Percentiles rank a stretch among this genome's conserved stretches.
phyloP scores from a whole-genome alignment of 108 stramenopile species.

The Nitzschia sp. region DNA sequence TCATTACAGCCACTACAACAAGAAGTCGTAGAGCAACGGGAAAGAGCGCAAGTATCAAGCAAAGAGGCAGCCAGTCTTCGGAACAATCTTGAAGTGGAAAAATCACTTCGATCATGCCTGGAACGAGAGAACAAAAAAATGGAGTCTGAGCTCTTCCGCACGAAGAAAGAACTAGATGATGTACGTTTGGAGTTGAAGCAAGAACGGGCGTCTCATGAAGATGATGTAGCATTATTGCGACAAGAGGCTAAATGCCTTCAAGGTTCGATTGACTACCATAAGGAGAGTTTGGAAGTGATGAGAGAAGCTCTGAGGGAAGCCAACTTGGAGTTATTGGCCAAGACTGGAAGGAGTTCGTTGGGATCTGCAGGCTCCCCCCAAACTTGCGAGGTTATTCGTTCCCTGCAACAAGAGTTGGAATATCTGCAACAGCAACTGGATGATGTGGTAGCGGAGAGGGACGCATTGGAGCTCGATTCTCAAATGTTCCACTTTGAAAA shows the following conservation, averaged over 20 bases:
- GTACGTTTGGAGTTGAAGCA: constrained; percentile 4
- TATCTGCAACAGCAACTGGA: background rate
- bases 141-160: background rate
- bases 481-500: too few relatives aligned
- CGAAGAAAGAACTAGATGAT: background rate
- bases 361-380: too few relatives aligned
- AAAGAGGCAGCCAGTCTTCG: constrained; percentile 1
- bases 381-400: too few relatives aligned
- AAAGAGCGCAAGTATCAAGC: background rate
- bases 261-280: constrained; percentile 10
- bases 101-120: background rate
- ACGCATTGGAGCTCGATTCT: constrained; percentile 4
- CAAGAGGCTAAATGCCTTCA: background rate
- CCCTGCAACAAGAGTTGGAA: background rate
- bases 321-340: background rate
- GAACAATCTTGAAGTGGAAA: constrained; percentile 1
- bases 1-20: constrained; percentile 8
- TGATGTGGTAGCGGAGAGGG: background rate
- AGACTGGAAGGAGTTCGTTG: too few relatives aligned
- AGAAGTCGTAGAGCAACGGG: constrained; percentile 3
- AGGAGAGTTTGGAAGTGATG: constrained; percentile 5
- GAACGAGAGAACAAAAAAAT: background rate
- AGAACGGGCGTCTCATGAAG: constrained; percentile 8
- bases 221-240: background rate
- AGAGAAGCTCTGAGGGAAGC: constrained; percentile 5